These are phyloP conservation scores for Pythium oligandrum DNA, from an alignment of 352 stramenopile genomes.

Conservation along the genomic window DNA sequence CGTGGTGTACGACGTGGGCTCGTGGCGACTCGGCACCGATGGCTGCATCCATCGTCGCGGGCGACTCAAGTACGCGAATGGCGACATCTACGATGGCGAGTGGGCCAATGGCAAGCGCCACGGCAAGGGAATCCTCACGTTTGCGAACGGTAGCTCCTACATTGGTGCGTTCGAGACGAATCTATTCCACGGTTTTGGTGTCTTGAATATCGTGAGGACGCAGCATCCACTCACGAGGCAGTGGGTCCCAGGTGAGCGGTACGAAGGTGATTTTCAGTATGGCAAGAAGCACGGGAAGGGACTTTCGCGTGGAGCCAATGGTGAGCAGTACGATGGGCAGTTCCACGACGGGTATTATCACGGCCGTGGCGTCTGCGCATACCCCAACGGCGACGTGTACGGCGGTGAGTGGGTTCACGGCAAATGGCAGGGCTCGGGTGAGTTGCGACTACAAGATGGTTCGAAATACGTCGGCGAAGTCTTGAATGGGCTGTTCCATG, in stretches of 20 bases:
- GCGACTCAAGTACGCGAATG: conserved; percentile 63
- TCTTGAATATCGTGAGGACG: conserved; percentile 38
- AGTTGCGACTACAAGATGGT: conserved; percentile 42
- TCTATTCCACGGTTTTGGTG: conserved; percentile 60
- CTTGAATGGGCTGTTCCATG: conserved; percentile 42
- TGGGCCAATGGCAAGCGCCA: conserved; percentile 82
- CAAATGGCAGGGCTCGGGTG: conserved; percentile 48
- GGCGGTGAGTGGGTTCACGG: conserved; percentile 60
- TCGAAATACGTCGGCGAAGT: conserved; percentile 57
- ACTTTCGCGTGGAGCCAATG: conserved; percentile 24
- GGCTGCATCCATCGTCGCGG: conserved; percentile 68
- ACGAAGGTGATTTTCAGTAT: conserved; percentile 55
- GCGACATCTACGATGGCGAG: conserved; percentile 81
- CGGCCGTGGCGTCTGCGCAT: conserved; percentile 49
- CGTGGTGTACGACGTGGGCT: conserved; percentile 61
- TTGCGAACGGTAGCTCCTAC: conserved; percentile 34
- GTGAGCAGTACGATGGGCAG: conserved; percentile 51
- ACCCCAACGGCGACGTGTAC: conserved; percentile 60
- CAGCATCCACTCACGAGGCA: conserved; percentile 65
- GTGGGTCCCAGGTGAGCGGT: conserved; percentile 52
- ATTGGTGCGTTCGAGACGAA: conserved; percentile 47
- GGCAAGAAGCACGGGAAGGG: conserved; percentile 58
- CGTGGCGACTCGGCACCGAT: conserved; percentile 67
- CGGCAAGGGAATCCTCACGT: conserved; percentile 48
- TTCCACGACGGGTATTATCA: conserved; percentile 49